These are phyloP conservation scores for Prunus padus DNA, from an alignment of 306 rosid genomes.

Conservation along the genomic window DNA sequence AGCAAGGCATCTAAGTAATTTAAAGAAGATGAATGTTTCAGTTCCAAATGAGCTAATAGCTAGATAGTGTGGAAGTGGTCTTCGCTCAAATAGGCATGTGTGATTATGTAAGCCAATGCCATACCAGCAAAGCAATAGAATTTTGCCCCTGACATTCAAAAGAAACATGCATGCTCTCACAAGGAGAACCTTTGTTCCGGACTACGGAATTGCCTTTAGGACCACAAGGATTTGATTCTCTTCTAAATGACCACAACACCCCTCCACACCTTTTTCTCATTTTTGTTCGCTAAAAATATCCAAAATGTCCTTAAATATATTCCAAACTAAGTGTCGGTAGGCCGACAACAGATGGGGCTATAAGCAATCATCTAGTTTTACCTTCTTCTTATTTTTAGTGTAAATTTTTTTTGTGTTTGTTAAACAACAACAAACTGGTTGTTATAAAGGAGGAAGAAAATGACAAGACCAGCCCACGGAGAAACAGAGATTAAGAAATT, in stretches of 20 bases:
- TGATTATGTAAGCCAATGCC: constrained; percentile 27
- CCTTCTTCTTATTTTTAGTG: constrained; percentile 2
- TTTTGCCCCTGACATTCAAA: constrained; percentile 31
- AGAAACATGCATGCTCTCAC: constrained; percentile 24
- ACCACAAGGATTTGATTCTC: constrained; percentile 45
- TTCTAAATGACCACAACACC: constrained; percentile 30
- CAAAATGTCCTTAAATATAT: constrained; percentile 33
- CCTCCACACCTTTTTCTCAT: constrained; percentile 15
- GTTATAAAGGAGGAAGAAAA: constrained; percentile 29
- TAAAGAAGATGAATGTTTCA: neutral
- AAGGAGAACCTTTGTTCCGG: constrained; percentile 44
- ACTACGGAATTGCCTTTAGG: constrained; percentile 47
- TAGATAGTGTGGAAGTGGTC: neutral
- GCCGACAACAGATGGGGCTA: constrained; percentile 42
- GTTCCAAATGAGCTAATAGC: neutral
- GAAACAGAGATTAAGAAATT: constrained; percentile 42
- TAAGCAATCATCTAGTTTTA: constrained; percentile 14
- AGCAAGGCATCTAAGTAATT: neutral
- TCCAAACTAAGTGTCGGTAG: constrained; percentile 68
- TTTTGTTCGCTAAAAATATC: constrained; percentile 23
- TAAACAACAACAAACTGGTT: constrained; percentile 29
- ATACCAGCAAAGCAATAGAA: constrained; percentile 4
- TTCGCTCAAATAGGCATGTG: constrained; percentile 6
- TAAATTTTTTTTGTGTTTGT: neutral
- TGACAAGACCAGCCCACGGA: constrained; percentile 40